Evolutionary conservation across 345 rosid species (phyloP), one percentile per base, ranked within the genome.

Genomic region (Gossypioides kirkii): DNA sequence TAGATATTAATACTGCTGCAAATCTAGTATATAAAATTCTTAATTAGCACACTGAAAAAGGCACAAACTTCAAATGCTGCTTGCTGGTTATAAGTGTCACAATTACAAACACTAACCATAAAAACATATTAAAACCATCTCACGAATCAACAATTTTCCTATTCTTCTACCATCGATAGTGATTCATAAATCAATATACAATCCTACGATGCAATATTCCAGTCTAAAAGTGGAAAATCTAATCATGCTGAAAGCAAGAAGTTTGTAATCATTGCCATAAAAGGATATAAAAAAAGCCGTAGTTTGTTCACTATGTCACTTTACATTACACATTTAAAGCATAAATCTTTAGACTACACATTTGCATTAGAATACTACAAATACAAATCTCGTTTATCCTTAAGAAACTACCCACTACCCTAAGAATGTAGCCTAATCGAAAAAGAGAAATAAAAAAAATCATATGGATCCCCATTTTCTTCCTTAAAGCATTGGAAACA

Each of bases 121-220:
- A n/a, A n/a, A n/a, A 61, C 12, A 61, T 32, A 61, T 16, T 61
- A 16, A 32, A 61, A 20, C 45, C 22, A 61, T 16, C 22, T 61
- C 22, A 61, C 28, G 43, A 32, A 32, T 32, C 17, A 42, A 20
- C 28, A 64, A 64, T 46, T 41, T 64, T 18, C 22, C 36, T 22
- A 43, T 32, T 36, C 45, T 61, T 32, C 66, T 17, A 62, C 16
- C 25, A 36, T 22, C 46, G 56, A 68, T 28, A 28, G 23, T 45
- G 43, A 68, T 28, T 49, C 58, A 68, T 68, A 49, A 68, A 68
- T 26, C 25, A 49, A 68, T 25, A 26, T 26, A 26, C 59, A 68
- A 26, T 26, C 71, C 71, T 25, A 49, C 41, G 26, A 68, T 26
- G 53, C 53, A 45, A 7, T 43, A 65, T 65, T 65, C 36, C 28